Evolutionary conservation across 202 grass and related monocot genomes (phyloP), one percentile per base, ranked within the genome.

Genomic region (Sporobolus alterniflorus): DNA sequence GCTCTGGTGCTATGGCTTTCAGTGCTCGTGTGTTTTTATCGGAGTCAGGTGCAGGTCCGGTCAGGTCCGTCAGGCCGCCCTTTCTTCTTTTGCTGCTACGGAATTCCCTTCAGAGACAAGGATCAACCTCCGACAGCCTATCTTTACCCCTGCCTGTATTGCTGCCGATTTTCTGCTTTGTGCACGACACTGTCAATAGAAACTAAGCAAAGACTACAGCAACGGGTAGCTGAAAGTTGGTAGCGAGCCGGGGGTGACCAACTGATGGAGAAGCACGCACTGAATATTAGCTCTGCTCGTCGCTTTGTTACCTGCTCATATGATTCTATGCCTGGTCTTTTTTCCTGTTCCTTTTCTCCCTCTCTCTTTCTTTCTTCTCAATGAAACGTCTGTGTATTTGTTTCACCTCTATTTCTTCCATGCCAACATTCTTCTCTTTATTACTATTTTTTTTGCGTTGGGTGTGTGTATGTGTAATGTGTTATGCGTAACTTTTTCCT

Each of bases 301-400:
- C 56, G 51, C 22, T 16, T 31, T 78, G 66, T 30, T 49, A 72
- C 22, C 60, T 80, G 76, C 68, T 57, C 62, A 28, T 73, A 72
- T 78, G 86, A 73, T 88, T 77, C 74, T 77, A n/a, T 65, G 24
- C 9, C 71, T 18, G 7, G 34, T 21, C 49, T 74, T 73, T 68
- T 72, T 40, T 42, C 30, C 2, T 59, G 32, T 15, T 32, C 36
- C 69, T 67, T 15, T 60, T 48, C 12, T 48, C 46, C 5, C 17
- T 50, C 1, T 11, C 6, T 44, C 9, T 10, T 13, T 44, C 9
- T 44, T 20, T 61, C 78, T 75, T 9, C 22, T 24, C 71, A 47
- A 9, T 29, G 32, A 62, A 51, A 88, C 69, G 51, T 40, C 50
- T 68, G 13, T 51, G 47, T 69, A 36, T 83, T 83, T 56, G 11